Conservation (phyloP, 75 land plant genomes). For the Sequoia sempervirens region DNA sequence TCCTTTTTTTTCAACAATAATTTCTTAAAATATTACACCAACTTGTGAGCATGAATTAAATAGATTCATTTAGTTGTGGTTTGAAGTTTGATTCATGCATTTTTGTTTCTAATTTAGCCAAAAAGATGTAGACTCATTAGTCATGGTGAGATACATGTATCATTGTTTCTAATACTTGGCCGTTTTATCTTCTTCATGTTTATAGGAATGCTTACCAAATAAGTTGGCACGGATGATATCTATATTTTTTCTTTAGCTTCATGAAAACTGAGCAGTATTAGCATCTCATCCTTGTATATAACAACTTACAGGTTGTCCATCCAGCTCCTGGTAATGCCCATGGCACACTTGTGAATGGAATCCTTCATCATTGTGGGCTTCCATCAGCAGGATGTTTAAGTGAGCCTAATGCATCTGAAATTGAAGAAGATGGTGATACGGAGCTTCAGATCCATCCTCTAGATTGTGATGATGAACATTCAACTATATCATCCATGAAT, state of each 20-base stretch:
- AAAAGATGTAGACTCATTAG: too few relatives aligned
- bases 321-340: constrained; percentile 91
- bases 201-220: not conserved
- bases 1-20: not conserved
- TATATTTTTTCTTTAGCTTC: not conserved
- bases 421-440: constrained; percentile 38
- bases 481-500: constrained; percentile 15
- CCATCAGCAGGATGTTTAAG: constrained; percentile 38
- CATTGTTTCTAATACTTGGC: not conserved
- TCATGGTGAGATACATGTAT: not conserved
- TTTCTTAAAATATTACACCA: not conserved
- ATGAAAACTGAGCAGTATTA: constrained; percentile 2
- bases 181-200: not conserved
- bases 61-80: not conserved
- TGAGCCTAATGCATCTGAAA: constrained; percentile 19
- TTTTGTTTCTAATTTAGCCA: not conserved
- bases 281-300: not conserved
- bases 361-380: constrained; percentile 90
- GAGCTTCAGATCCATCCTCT: constrained; percentile 22
- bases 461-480: constrained; percentile 7
- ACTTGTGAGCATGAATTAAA: not conserved
- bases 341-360: constrained; percentile 93
- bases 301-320: constrained; percentile 76
- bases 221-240: not conserved
- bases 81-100: not conserved